Conservation (phyloP, 805 yeast genomes). For the Candida gorgasii region DNA sequence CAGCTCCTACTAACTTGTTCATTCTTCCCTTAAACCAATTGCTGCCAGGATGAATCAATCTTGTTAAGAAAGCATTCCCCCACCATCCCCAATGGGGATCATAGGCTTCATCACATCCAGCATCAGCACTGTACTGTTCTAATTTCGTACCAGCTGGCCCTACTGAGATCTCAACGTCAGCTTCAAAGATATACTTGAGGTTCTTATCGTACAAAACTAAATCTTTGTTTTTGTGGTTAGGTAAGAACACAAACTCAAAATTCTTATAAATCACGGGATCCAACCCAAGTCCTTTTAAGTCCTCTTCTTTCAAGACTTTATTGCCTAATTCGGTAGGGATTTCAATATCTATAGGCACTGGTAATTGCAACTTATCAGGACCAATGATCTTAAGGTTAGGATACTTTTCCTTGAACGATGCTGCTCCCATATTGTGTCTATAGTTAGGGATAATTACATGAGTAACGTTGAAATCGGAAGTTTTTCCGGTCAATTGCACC, state of each 20-base stretch:
- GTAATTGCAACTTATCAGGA: conserved; percentile 19
- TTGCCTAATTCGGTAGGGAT: conserved; percentile 38
- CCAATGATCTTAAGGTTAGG: conserved; percentile 57
- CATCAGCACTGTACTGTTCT: conserved; percentile 42
- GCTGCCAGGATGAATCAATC: conserved; percentile 40
- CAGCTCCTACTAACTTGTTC: neutral
- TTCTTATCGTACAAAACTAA: conserved; percentile 48
- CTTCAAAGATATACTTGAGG: conserved; percentile 53
- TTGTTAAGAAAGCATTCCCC: conserved; percentile 40
- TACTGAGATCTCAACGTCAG: conserved; percentile 62
- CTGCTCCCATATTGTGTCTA: conserved; percentile 63
- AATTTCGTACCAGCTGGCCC: conserved; percentile 38
- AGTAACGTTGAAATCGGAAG: conserved; percentile 35
- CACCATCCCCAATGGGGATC: conserved; percentile 45
- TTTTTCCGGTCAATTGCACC: conserved; percentile 27
- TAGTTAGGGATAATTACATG: conserved; percentile 60
- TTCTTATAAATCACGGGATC: conserved; percentile 40
- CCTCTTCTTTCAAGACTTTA: conserved; percentile 14
- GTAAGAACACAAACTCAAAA: conserved; percentile 56
- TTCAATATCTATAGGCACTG: conserved; percentile 37
- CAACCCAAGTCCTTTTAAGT: conserved; percentile 10
- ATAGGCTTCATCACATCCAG: conserved; percentile 45
- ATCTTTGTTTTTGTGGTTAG: conserved; percentile 57
- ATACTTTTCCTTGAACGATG: conserved; percentile 48
- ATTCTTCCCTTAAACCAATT: neutral